phyloP scores from a whole-genome alignment of 208 protist species.

The Polymyxa betae region DNA sequence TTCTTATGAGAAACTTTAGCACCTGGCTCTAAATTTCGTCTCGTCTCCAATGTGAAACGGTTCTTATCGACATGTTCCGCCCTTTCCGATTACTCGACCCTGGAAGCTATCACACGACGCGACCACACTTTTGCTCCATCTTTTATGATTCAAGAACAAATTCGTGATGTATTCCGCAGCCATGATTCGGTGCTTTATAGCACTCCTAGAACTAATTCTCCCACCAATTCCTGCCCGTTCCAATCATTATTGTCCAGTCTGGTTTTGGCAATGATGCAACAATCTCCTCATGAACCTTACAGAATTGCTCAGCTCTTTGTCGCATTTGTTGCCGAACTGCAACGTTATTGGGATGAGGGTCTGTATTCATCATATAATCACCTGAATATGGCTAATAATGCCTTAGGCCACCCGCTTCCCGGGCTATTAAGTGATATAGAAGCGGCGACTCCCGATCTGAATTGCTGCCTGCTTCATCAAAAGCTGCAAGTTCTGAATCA shows the following conservation, averaged over 20 bases:
- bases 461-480: slow-evolving; percentile 20
- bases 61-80: neutral
- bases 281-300: neutral
- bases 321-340: neutral
- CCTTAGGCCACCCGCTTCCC: neutral
- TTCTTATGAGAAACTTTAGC: no score
- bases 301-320: neutral
- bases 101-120: neutral
- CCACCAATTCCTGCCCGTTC: neutral
- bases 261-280: neutral
- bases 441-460: neutral
- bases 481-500: slow-evolving; percentile 24
- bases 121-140: neutral
- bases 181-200: neutral
- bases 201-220: neutral
- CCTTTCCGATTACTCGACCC: neutral
- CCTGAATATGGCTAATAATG: no score
- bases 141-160: neutral
- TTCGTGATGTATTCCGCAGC: neutral
- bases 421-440: no score
- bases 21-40: neutral
- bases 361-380: no score
- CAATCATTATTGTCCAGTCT: neutral
- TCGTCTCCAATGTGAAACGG: neutral
- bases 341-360: neutral